phyloP scores from a whole-genome alignment of 2,329 filamentous ascomycete genomes.

The Claviceps purpurea region DNA sequence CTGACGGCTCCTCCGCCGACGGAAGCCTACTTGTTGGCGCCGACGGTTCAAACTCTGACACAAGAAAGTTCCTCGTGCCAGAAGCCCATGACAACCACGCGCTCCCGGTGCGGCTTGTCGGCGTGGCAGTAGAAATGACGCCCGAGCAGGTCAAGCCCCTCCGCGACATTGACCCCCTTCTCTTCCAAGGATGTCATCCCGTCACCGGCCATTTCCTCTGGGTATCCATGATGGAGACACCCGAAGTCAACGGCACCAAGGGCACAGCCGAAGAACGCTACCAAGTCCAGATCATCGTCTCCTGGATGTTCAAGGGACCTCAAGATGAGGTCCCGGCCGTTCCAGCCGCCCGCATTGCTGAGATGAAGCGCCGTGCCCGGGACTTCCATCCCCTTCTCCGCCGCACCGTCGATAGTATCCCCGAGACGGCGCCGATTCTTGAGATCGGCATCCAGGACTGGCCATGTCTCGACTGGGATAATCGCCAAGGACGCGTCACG shows the following conservation, averaged over 20 bases:
- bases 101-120: slow-evolving; percentile 25
- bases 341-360: slow-evolving; percentile 18
- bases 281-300: slow-evolving; percentile 31
- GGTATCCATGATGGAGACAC: slow-evolving; percentile 32
- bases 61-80: slow-evolving; percentile 20
- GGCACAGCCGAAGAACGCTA: slow-evolving; percentile 21
- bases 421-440: slow-evolving; percentile 23
- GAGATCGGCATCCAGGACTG: slow-evolving; percentile 24
- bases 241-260: slow-evolving; percentile 20
- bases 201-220: slow-evolving; percentile 35
- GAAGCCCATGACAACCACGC: slow-evolving; percentile 17
- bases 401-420: slow-evolving; percentile 28
- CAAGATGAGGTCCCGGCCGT: slow-evolving; percentile 21
- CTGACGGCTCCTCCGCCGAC: slow-evolving; percentile 18
- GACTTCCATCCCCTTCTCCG: slow-evolving; percentile 25
- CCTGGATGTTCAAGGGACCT: slow-evolving; percentile 26
- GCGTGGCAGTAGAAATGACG: slow-evolving; percentile 23
- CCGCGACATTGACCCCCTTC: slow-evolving; percentile 35
- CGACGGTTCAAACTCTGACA: slow-evolving; percentile 25
- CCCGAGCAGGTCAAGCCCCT: slow-evolving; percentile 24
- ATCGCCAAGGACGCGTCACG: slow-evolving; percentile 28
- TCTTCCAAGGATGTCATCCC: slow-evolving; percentile 41
- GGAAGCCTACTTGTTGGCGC: slow-evolving; percentile 26
- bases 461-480: slow-evolving; percentile 27
- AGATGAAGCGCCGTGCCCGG: slow-evolving; percentile 25